These are phyloP conservation scores for Pleomassaria siparia DNA, from an alignment of 2,329 filamentous ascomycete genomes.

Conservation along the genomic window DNA sequence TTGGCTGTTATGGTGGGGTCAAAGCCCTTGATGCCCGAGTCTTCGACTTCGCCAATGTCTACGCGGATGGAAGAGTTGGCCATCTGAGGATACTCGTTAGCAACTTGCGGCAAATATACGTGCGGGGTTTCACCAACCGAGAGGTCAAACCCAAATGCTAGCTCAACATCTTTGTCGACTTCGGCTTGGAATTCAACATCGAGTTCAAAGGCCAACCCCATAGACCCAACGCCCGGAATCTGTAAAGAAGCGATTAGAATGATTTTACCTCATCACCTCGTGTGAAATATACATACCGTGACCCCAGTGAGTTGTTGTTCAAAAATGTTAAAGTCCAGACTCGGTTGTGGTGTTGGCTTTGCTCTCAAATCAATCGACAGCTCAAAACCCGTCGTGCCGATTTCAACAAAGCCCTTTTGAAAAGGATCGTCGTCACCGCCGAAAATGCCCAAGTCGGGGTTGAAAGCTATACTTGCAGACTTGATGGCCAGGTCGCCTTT, in stretches of 20 bases:
- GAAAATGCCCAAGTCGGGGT: neutral
- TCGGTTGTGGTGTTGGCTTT: neutral
- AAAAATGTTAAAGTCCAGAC: neutral
- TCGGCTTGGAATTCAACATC: constrained; percentile 1
- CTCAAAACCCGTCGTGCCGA: neutral
- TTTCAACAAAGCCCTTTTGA: neutral
- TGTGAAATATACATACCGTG: neutral
- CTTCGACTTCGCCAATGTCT: constrained; percentile 1
- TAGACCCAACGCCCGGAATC: constrained; percentile 1
- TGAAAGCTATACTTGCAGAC: neutral
- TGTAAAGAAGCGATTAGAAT: neutral
- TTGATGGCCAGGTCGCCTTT: neutral
- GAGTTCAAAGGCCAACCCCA: neutral
- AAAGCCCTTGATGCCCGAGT: constrained; percentile 1
- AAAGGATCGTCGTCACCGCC: neutral
- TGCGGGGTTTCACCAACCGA: neutral
- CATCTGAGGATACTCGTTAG: neutral
- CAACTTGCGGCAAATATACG: neutral
- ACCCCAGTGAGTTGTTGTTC: neutral
- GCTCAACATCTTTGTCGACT: neutral
- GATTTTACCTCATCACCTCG: neutral
- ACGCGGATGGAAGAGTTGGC: constrained; percentile 1
- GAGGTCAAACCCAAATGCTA: constrained; percentile 9
- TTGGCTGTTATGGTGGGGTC: constrained; percentile 3
- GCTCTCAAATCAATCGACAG: neutral